Percentiles rank a stretch among this genome's conserved stretches.
These are phyloP conservation scores for Cytospora paraplurivora DNA, from an alignment of 2,329 filamentous ascomycete species.

Conservation along the genomic window DNA sequence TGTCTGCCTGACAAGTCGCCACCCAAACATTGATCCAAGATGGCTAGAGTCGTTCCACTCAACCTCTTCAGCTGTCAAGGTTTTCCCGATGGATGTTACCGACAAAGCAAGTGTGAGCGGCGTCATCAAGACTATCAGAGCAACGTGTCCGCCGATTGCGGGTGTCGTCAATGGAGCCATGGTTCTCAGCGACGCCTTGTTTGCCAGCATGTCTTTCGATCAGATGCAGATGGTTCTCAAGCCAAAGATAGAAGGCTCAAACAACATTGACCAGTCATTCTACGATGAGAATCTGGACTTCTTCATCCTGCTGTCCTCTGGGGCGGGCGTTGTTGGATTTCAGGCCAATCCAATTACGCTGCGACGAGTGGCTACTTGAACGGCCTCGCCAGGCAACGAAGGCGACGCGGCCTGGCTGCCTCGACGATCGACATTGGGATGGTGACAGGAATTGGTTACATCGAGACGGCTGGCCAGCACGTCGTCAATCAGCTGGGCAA, in stretches of 20 bases:
- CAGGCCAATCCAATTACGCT: constrained; percentile 45
- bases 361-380: constrained; percentile 46
- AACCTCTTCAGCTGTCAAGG: constrained; percentile 21
- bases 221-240: constrained; percentile 27
- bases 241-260: constrained; percentile 36
- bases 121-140: background rate
- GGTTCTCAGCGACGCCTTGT: constrained; percentile 24
- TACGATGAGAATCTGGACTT: constrained; percentile 33
- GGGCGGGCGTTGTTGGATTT: constrained; percentile 34
- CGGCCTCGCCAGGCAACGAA: constrained; percentile 39
- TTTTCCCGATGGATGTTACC: constrained; percentile 13
- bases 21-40: constrained; percentile 36
- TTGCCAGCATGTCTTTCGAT: constrained; percentile 26
- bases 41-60: constrained; percentile 33
- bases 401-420: constrained; percentile 41
- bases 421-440: constrained; percentile 43
- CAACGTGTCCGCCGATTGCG: constrained; percentile 8
- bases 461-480: constrained; percentile 32
- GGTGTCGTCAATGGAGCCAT: constrained; percentile 30
- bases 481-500: constrained; percentile 24
- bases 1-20: constrained; percentile 44
- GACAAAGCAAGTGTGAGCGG: background rate
- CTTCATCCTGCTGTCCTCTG: constrained; percentile 39
- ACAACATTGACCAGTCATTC: constrained; percentile 34
- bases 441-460: constrained; percentile 47